A percentile compares a stretch with the other conserved stretches of the same genome.
Conservation (phyloP, 176 grass and related monocot species). For the Stipa capillata region DNA sequence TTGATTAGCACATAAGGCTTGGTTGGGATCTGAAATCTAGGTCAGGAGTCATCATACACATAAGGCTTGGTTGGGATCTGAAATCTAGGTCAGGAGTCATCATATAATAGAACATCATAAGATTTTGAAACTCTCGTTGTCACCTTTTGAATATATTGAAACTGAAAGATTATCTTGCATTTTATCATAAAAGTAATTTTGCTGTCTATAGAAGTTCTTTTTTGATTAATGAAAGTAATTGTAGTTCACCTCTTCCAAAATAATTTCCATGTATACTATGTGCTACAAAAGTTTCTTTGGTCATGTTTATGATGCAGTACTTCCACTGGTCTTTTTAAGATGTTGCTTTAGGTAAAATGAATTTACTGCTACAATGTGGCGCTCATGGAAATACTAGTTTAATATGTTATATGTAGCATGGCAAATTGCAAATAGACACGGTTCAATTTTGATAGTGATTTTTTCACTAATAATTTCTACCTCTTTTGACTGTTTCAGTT, state of each 20-base stretch:
- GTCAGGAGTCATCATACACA: conserved; percentile 7
- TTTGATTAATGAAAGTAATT: background rate
- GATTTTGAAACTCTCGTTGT: background rate
- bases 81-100: conserved; percentile 11
- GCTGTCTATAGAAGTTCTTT: background rate
- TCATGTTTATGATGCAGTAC: background rate
- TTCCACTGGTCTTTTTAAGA: background rate
- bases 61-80: background rate
- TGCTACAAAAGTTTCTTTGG: background rate
- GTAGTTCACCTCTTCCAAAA: background rate
- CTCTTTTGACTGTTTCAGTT: background rate
- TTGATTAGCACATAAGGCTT: background rate
- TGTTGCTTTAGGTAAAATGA: conserved; percentile 4
- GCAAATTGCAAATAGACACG: background rate
- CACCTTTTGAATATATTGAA: background rate
- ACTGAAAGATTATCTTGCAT: background rate
- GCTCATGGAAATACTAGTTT: background rate
- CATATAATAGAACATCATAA: background rate
- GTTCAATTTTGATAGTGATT: background rate
- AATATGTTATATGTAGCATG: background rate
- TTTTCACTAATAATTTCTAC: background rate
- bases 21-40: background rate
- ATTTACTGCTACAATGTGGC: conserved; percentile 1
- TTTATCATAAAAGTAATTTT: background rate
- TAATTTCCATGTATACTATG: background rate